These are phyloP conservation scores for Cryphonectria nitschkei DNA, from an alignment of 2,329 filamentous ascomycete genomes.

Conservation along the genomic window DNA sequence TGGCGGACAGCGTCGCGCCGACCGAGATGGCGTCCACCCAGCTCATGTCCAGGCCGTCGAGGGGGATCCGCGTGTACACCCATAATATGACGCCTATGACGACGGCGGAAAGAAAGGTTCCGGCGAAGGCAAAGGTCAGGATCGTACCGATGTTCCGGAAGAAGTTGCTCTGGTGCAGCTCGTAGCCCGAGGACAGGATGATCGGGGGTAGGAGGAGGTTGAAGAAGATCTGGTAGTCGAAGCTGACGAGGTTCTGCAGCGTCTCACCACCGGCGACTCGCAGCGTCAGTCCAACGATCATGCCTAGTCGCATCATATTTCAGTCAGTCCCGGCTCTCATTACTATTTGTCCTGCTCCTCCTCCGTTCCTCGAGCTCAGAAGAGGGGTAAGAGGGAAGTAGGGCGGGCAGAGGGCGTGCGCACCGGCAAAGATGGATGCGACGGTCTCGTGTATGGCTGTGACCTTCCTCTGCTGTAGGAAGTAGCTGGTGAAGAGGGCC, in stretches of 20 bases:
- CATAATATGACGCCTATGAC: conserved; percentile 88
- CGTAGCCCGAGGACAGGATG: conserved; percentile 95
- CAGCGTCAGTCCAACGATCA: conserved; percentile 91
- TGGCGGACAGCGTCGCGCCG: conserved; percentile 93
- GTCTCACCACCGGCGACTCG: conserved; percentile 79
- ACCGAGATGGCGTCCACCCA: conserved; percentile 97
- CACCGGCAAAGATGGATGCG: conserved; percentile 95
- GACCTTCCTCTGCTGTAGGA: conserved; percentile 94
- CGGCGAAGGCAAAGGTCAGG: conserved; percentile 94
- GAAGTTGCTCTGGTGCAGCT: conserved; percentile 98
- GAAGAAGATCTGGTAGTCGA: conserved; percentile 99
- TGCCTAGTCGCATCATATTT: conserved; percentile 61
- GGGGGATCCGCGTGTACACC: conserved; percentile 83
- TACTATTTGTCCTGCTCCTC: not conserved
- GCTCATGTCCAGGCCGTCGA: conserved; percentile 82
- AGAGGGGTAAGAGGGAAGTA: not conserved
- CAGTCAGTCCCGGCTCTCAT: not conserved
- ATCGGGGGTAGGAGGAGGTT: conserved; percentile 98
- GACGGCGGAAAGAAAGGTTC: conserved; percentile 96
- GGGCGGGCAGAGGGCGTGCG: conserved; percentile 29
- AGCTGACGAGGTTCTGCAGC: conserved; percentile 89
- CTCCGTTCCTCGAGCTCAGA: not conserved
- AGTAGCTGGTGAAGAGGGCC: conserved; percentile 96
- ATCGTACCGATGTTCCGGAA: conserved; percentile 98
- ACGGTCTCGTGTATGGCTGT: conserved; percentile 98